These are phyloP conservation scores for Aspergillus jensenii DNA, from an alignment of 2,329 filamentous ascomycete species.

Conservation along the genomic window DNA sequence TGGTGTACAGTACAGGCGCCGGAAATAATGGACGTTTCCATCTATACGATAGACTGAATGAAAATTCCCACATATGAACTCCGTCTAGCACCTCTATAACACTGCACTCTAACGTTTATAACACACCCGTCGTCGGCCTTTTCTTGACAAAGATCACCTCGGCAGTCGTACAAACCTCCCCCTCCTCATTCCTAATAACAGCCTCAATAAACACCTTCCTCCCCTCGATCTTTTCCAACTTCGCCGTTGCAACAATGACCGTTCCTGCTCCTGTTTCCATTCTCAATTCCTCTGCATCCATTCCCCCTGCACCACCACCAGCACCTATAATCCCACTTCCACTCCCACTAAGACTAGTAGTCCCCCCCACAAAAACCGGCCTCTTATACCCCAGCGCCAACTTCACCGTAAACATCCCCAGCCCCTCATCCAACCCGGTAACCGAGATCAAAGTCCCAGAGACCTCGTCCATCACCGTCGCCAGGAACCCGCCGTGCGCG, in stretches of 20 bases:
- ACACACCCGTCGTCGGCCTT: background rate
- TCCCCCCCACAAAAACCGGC: slow-evolving; percentile 3
- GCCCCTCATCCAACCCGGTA: slow-evolving; percentile 1
- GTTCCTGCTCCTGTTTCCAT: background rate
- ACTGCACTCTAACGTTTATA: background rate
- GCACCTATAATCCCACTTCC: background rate
- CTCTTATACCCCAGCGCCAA: slow-evolving; percentile 1
- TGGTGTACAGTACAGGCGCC: slow-evolving; percentile 26
- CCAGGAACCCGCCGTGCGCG: slow-evolving; percentile 14
- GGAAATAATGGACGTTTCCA: slow-evolving; percentile 16
- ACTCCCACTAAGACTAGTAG: too few relatives aligned
- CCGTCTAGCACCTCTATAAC: background rate
- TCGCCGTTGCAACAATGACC: slow-evolving; percentile 7
- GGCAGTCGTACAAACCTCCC: background rate
- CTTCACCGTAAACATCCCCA: slow-evolving; percentile 7
- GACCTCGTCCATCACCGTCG: slow-evolving; percentile 10
- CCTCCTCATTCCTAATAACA: background rate
- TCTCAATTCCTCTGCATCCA: background rate
- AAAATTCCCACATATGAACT: background rate
- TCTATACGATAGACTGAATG: slow-evolving; percentile 12
- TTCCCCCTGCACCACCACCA: too few relatives aligned
- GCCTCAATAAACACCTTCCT: slow-evolving; percentile 11
- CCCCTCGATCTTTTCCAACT: slow-evolving; percentile 5
- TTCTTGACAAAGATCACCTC: slow-evolving; percentile 9
- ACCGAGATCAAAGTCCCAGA: slow-evolving; percentile 1